Evolutionary conservation across 352 stramenopile genomes (phyloP).

Genomic region (Phytophthora cactorum): DNA sequence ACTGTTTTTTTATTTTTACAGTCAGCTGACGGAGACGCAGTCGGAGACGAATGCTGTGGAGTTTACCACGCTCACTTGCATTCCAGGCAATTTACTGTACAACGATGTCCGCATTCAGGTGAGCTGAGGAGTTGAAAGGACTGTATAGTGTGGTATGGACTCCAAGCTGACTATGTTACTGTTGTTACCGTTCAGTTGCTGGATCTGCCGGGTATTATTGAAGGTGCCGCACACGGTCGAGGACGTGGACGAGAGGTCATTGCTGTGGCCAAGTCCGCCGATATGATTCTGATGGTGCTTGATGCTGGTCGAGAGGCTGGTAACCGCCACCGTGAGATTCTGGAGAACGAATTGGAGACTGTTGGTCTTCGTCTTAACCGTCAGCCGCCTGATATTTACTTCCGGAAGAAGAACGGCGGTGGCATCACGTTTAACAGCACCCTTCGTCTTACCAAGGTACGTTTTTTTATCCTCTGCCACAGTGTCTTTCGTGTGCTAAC

Average conservation of each 20-base stretch:
- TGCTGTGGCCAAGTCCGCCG: conserved; percentile 97
- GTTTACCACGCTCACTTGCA: conserved; percentile 99
- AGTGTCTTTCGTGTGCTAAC: conserved; percentile 5
- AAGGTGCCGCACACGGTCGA: conserved; percentile 98
- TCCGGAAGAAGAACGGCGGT: conserved; percentile 94
- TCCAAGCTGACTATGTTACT: conserved; percentile 1
- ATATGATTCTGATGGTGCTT: conserved; percentile 99
- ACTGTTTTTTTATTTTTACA: conserved; percentile 26
- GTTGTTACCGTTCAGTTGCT: conserved; percentile 78
- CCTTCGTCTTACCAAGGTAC: conserved; percentile 94
- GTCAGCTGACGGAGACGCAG: conserved; percentile 96
- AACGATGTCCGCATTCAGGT: conserved; percentile 97
- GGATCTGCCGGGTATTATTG: conserved; percentile 99
- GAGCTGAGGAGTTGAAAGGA: conserved; percentile 20
- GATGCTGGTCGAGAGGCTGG: conserved; percentile 98
- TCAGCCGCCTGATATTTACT: conserved; percentile 96
- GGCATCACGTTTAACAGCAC: conserved; percentile 97
- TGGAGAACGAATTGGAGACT: conserved; percentile 98
- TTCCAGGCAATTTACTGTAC: conserved; percentile 96
- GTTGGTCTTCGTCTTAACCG: conserved; percentile 98
- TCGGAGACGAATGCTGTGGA: conserved; percentile 97
- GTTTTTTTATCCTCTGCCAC: conserved; percentile 15
- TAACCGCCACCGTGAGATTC: conserved; percentile 96
- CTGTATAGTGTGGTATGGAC: background rate
- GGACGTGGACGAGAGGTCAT: conserved; percentile 99